phyloP scores from a whole-genome alignment of 2,329 filamentous ascomycete genomes.

The Waltergamsia citrina region DNA sequence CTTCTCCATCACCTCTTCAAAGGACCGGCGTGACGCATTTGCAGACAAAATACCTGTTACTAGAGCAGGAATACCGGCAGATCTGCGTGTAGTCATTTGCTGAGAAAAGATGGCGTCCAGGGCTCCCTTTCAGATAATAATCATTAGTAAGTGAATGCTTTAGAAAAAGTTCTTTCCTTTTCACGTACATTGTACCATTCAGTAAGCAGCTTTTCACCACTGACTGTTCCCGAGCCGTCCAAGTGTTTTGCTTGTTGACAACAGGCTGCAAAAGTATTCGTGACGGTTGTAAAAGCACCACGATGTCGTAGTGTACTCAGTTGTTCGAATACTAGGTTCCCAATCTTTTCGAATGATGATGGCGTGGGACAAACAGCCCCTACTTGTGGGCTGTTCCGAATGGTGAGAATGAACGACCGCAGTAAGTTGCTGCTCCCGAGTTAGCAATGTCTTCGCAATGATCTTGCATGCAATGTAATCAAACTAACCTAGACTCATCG shows the following conservation, averaged over 20 bases:
- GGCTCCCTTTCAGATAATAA: slow-evolving; percentile 42
- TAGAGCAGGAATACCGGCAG: slow-evolving; percentile 82
- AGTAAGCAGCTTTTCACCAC: slow-evolving; percentile 39
- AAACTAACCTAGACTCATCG: slow-evolving; percentile 82
- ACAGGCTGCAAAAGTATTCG: slow-evolving; percentile 75
- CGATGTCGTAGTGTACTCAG: slow-evolving; percentile 77
- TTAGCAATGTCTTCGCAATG: not conserved
- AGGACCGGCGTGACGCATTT: slow-evolving; percentile 48
- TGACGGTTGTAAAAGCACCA: slow-evolving; percentile 88
- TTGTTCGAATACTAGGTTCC: slow-evolving; percentile 70
- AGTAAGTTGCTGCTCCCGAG: slow-evolving; percentile 55
- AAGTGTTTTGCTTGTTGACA: slow-evolving; percentile 55
- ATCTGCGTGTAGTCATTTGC: slow-evolving; percentile 76
- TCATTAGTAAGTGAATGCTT: slow-evolving; percentile 7
- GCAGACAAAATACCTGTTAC: slow-evolving; percentile 73
- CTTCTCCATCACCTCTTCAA: slow-evolving; percentile 54
- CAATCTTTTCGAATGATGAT: slow-evolving; percentile 55
- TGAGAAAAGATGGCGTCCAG: slow-evolving; percentile 64
- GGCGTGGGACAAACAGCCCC: slow-evolving; percentile 35
- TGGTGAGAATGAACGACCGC: slow-evolving; percentile 48
- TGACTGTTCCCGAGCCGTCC: slow-evolving; percentile 11
- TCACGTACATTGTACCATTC: slow-evolving; percentile 59
- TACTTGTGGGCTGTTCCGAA: slow-evolving; percentile 34
- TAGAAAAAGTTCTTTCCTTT: not conserved
- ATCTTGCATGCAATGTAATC: not conserved